phyloP scores from a whole-genome alignment of 306 rosid genomes.

The Fagus sylvatica region DNA sequence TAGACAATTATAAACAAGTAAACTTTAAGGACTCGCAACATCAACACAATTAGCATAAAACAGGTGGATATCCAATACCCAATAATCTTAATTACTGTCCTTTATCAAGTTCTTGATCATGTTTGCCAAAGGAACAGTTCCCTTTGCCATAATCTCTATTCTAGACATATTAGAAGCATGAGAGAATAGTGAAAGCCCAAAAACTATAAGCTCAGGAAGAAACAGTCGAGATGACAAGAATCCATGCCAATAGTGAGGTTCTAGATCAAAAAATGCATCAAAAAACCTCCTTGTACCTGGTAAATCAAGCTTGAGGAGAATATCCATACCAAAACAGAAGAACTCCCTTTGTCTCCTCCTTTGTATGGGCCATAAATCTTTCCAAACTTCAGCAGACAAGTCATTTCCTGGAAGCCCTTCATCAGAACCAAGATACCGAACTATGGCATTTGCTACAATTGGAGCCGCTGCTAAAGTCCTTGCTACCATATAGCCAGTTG shows the following conservation, averaged over 20 bases:
- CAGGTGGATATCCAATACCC: slow-evolving; percentile 19
- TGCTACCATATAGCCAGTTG: slow-evolving; percentile 98
- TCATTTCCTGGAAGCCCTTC: slow-evolving; percentile 52
- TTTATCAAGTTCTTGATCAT: slow-evolving; percentile 85
- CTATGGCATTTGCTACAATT: slow-evolving; percentile 79
- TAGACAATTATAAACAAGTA: slow-evolving; percentile 32
- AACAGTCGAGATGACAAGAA: slow-evolving; percentile 91
- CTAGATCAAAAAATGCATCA: slow-evolving; percentile 87
- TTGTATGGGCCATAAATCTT: slow-evolving; percentile 87
- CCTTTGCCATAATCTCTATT: slow-evolving; percentile 92
- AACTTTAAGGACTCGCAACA: slow-evolving; percentile 30
- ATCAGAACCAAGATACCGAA: slow-evolving; percentile 66
- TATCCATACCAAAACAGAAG: slow-evolving; percentile 98
- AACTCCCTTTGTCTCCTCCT: slow-evolving; percentile 95
- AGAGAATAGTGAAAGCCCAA: slow-evolving; percentile 87
- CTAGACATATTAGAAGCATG: slow-evolving; percentile 88
- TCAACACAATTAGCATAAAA: slow-evolving; percentile 47
- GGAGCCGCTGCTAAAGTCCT: slow-evolving; percentile 97
- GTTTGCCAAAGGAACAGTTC: slow-evolving; percentile 88
- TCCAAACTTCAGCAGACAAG: slow-evolving; percentile 78
- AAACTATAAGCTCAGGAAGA: slow-evolving; percentile 77
- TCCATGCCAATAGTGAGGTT: slow-evolving; percentile 97
- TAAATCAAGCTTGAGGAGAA: slow-evolving; percentile 91
- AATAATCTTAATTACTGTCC: slow-evolving; percentile 64
- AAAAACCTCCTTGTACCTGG: slow-evolving; percentile 82